Evolutionary conservation across 2,329 filamentous ascomycete species (phyloP), one percentile per base, ranked within the genome.

Genomic region (Paramyrothecium sp.): DNA sequence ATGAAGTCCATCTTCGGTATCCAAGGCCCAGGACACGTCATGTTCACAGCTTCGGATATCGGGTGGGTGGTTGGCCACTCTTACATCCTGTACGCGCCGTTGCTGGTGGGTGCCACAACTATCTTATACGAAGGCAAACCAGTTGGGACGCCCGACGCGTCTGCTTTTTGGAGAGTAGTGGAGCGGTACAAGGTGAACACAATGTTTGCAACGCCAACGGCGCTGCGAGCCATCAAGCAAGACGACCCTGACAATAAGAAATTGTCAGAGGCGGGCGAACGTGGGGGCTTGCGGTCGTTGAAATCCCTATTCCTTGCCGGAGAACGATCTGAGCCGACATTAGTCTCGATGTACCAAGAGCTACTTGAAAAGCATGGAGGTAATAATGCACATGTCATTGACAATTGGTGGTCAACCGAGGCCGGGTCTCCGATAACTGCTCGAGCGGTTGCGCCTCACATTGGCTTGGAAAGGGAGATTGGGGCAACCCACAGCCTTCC

Each of bases 81-180:
- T 7, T 97, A 95, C 69, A 97, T 97, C 61, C 79, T 97, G 13
- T 97, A 97, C 68, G 93, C 86, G 3, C 93, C 93, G 13, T 83
- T 98, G 7, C 83, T 97, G 2, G 86, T 89, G 1, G 93, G 93
- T 7, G 93, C 93, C 2, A 88, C 92, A 1, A 96, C 92, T 0
- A 85, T 97, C 1, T 79, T 97, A 0, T 97, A 92, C 71, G 93
- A 97, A 75, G 94, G 93, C n/a, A 97, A 97, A 64, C 93, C 93
- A 0, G 81, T 97, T 13, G 92, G 92, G 4, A 97, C 92, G 0
- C 93, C 93, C 0, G 88, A 97, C 65, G 90, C 92, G 1, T 89
- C 91, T 7, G 89, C 89, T 0, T 95, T 97, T 70, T 98, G 93
- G 93, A 82, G 92, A 2, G 85, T 96, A 19, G 74, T 96, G 3